Conservation (phyloP, 1,284 basidiomycete species). For the Leccinum fallax region DNA sequence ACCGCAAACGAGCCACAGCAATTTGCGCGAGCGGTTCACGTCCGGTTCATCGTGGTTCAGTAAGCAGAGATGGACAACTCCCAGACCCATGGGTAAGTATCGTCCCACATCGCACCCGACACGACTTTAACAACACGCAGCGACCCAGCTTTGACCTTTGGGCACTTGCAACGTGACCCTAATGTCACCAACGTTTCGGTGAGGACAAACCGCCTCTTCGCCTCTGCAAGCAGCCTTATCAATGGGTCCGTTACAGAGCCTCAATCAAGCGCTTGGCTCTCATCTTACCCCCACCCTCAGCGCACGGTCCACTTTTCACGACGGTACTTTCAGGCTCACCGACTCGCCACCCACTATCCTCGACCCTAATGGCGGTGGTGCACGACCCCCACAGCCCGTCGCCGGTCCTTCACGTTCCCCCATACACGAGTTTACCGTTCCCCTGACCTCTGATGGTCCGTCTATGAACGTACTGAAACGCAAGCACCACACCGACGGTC, state of each 20-base stretch:
- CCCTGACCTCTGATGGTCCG: slow-evolving; percentile 30
- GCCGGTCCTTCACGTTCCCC: slow-evolving; percentile 36
- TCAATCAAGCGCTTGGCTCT: slow-evolving; percentile 39
- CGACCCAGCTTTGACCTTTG: slow-evolving; percentile 36
- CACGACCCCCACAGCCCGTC: slow-evolving; percentile 31
- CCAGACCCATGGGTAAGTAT: slow-evolving; percentile 38
- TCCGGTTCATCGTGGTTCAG: slow-evolving; percentile 40
- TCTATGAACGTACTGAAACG: slow-evolving; percentile 43
- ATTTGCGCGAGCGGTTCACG: slow-evolving; percentile 38
- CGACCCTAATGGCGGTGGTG: slow-evolving; percentile 27
- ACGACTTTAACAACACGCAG: slow-evolving; percentile 13
- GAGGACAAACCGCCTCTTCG: slow-evolving; percentile 7
- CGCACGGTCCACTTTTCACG: slow-evolving; percentile 34
- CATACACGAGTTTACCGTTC: slow-evolving; percentile 37
- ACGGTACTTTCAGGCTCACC: slow-evolving; percentile 30
- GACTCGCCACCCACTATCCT: slow-evolving; percentile 38
- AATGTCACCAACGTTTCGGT: slow-evolving; percentile 39
- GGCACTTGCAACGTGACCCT: slow-evolving; percentile 39
- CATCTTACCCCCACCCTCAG: slow-evolving; percentile 35
- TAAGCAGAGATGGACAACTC: slow-evolving; percentile 34
- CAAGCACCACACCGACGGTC: slow-evolving; percentile 47
- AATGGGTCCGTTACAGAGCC: slow-evolving; percentile 27
- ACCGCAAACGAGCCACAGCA: slow-evolving; percentile 36
- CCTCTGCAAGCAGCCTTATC: slow-evolving; percentile 5
- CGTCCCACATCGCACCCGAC: slow-evolving; percentile 13